Conservation (phyloP, 2,329 filamentous ascomycete species). For the Trichoderma lentiforme region DNA sequence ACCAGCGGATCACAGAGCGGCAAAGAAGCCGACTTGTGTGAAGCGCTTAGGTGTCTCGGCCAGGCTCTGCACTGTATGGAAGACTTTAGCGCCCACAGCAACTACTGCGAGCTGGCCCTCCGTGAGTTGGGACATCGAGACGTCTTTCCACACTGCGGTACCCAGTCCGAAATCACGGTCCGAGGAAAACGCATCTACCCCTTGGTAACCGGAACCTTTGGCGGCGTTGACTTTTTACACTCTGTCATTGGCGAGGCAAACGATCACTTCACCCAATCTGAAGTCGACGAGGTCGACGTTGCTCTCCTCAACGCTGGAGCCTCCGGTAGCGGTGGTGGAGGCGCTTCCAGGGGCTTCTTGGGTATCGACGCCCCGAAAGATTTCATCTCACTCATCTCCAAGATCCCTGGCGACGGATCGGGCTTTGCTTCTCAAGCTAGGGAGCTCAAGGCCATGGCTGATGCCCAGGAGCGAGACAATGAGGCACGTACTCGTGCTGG, state of each 20-base stretch:
- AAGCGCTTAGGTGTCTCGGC: constrained; percentile 72
- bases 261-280: constrained; percentile 81
- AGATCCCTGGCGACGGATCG: constrained; percentile 68
- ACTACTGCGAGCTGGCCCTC: constrained; percentile 76
- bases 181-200: constrained; percentile 67
- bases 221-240: constrained; percentile 80
- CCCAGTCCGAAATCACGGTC: constrained; percentile 58
- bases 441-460: constrained; percentile 57
- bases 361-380: constrained; percentile 44
- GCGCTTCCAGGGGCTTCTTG: constrained; percentile 41
- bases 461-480: constrained; percentile 62
- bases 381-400: constrained; percentile 69
- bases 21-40: constrained; percentile 73
- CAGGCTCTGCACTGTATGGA: constrained; percentile 76
- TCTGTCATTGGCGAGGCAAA: constrained; percentile 74
- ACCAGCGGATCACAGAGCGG: constrained; percentile 62
- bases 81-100: constrained; percentile 77
- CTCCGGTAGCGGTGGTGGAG: constrained; percentile 33
- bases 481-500: constrained; percentile 31
- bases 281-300: constrained; percentile 76
- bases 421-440: constrained; percentile 66
- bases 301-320: constrained; percentile 68
- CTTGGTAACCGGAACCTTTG: constrained; percentile 70
- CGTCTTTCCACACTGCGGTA: constrained; percentile 76
- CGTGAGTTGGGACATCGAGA: constrained; percentile 76